Percentiles rank a stretch among this genome's conserved stretches.
Conservation (phyloP, 352 stramenopile species). For the Saprolegnia diclina region DNA sequence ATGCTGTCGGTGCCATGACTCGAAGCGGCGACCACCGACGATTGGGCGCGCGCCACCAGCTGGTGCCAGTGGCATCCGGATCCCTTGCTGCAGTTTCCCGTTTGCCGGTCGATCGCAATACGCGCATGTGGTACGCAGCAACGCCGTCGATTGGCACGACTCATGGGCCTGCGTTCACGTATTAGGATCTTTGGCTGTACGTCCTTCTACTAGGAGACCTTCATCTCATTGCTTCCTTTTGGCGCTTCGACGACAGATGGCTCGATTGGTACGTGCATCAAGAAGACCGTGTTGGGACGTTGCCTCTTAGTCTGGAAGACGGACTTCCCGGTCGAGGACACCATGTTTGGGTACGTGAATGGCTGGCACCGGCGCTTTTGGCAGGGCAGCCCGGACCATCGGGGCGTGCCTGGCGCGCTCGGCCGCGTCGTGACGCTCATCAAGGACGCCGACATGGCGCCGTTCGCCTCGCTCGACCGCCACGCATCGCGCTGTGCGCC, state of each 20-base stretch:
- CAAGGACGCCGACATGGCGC: slow-evolving; percentile 63
- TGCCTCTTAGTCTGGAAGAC: slow-evolving; percentile 62
- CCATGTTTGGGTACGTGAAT: slow-evolving; percentile 67
- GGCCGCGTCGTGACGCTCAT: slow-evolving; percentile 85
- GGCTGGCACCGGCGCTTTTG: slow-evolving; percentile 86
- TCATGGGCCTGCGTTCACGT: not conserved
- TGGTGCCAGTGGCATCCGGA: too few species aligned
- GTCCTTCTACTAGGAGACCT: too few species aligned
- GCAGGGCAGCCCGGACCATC: slow-evolving; percentile 84
- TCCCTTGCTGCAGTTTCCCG: too few species aligned
- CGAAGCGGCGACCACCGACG: too few species aligned
- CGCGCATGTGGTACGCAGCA: not conserved
- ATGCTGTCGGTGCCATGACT: too few species aligned
- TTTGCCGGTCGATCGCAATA: too few species aligned
- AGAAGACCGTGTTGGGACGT: not conserved
- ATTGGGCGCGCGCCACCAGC: too few species aligned
- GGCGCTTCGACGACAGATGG: slow-evolving; percentile 31
- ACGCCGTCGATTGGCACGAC: not conserved
- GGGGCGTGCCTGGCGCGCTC: slow-evolving; percentile 62
- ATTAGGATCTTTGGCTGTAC: slow-evolving; percentile 23
- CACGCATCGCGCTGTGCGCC: slow-evolving; percentile 55
- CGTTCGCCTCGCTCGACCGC: slow-evolving; percentile 67
- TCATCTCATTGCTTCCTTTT: not conserved
- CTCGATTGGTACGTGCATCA: slow-evolving; percentile 34
- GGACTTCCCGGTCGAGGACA: slow-evolving; percentile 58